Evolutionary conservation across 2,329 filamentous ascomycete genomes (phyloP), one percentile per base, ranked within the genome.

Genomic region (Huntiella omanensis): DNA sequence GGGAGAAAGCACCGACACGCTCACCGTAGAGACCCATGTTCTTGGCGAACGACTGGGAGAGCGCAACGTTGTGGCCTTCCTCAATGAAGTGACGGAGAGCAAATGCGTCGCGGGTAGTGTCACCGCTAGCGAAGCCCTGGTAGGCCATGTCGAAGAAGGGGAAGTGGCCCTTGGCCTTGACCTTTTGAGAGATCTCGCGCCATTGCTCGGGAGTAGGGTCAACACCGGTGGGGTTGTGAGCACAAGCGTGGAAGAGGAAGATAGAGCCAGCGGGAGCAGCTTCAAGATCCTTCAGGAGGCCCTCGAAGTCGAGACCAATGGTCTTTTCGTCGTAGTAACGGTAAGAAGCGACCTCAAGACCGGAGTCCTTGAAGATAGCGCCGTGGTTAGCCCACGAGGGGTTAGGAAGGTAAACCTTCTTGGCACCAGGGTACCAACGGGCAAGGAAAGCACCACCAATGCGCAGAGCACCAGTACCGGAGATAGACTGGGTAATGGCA

Each of bases 21-120:
- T 98, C 91, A 61, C 91, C 91, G 62, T 98, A 96, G 52, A 98
- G 83, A 68, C 91, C 91, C 88, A 98, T 96, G 76, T 98, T 98
- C 81, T 96, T 96, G 62, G 88, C 88, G 64, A 96, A 96, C 46
- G 83, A 91, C 70, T 96, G 88, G 58, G 83, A 80, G 52, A 96
- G 77, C 59, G 77, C 79, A 60, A 91, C 77, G 60, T 85, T 76
- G 70, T 94, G 86, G 57, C 88, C 88, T 68, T 95, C 70, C 67
- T 85, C 74, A 62, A 95, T 77, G 63, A 98, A 98, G 72, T 95
- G 73, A 55, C 91, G 79, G 54, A 96, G 74, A 51, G 91, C 84
- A 61, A 88, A 96, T 53, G 91, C 91, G 62, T 98, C 88, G 64
- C 79, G 79, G 70, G 92, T 76, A 53, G 83, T 91, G 66, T 93